These are phyloP conservation scores for Bruguiera gymnorhiza DNA, from an alignment of 345 rosid species.

Conservation along the genomic window DNA sequence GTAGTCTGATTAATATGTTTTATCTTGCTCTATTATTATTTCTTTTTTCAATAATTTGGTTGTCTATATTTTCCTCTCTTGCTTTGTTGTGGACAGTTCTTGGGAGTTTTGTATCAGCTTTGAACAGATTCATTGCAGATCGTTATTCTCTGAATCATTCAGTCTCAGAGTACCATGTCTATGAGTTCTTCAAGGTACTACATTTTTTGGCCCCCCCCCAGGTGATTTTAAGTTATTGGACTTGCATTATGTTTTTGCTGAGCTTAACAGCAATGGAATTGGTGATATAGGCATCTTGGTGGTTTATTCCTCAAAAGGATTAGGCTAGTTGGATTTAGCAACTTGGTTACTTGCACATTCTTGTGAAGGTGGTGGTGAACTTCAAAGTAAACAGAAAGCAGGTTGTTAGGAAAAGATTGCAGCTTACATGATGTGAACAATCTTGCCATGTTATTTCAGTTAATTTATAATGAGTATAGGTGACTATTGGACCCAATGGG, in stretches of 20 bases:
- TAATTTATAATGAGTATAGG: not conserved
- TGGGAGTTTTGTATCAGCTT: conserved; percentile 92
- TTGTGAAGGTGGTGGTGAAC: not conserved
- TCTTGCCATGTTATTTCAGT: not conserved
- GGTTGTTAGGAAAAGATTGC: not conserved
- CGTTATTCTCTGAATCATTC: conserved; percentile 68
- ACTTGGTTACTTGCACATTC: not conserved
- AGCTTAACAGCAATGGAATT: not conserved
- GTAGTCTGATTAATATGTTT: too few relatives aligned
- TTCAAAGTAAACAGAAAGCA: not conserved
- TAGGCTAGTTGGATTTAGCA: not conserved
- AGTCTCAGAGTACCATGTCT: conserved; percentile 87
- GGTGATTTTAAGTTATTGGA: not conserved
- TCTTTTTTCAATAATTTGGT: not conserved
- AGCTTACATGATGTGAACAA: not conserved
- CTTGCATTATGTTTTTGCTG: not conserved
- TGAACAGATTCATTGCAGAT: conserved; percentile 86
- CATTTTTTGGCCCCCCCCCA: not conserved
- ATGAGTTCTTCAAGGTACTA: conserved; percentile 91
- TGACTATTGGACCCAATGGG: not conserved
- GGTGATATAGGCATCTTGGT: not conserved
- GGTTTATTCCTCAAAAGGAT: not conserved
- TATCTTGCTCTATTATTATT: too few relatives aligned
- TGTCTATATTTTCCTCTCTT: conserved; percentile 10
- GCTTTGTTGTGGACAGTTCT: conserved; percentile 52